Evolutionary conservation across 2,329 filamentous ascomycete genomes (phyloP).

Genomic region (Exophiala xenobiotica): DNA sequence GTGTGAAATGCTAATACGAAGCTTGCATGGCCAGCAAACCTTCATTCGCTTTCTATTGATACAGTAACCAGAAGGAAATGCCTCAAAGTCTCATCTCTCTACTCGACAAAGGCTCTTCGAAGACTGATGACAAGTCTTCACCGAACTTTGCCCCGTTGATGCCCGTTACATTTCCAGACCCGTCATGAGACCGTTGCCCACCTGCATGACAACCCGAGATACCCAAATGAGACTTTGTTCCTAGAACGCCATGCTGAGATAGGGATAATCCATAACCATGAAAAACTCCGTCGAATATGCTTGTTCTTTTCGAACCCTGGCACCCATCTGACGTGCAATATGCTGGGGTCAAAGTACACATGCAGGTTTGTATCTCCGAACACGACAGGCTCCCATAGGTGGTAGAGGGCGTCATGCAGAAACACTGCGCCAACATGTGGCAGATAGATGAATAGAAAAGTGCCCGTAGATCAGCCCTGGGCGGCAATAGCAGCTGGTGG

Average conservation of each 20-base stretch:
- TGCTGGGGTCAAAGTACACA: not conserved
- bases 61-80: no score
- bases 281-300: constrained; percentile 4
- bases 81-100: no score
- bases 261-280: constrained; percentile 8
- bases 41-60: constrained; percentile 11
- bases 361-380: no score
- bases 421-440: no score
- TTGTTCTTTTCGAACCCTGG: not conserved
- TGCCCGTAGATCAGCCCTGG: constrained; percentile 32
- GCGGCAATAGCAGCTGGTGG: constrained; percentile 41
- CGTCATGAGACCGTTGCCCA: not conserved
- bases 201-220: not conserved
- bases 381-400: no score
- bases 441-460: no score
- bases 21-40: not conserved
- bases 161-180: not conserved
- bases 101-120: no score
- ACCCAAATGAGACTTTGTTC: constrained; percentile 1
- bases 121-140: not conserved
- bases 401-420: no score
- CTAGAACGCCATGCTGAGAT: constrained; percentile 24
- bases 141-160: not conserved
- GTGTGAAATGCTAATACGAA: not conserved
- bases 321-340: not conserved